phyloP scores from a whole-genome alignment of 495 filamentous ascomycete genomes.

The Neurospora terricola region DNA sequence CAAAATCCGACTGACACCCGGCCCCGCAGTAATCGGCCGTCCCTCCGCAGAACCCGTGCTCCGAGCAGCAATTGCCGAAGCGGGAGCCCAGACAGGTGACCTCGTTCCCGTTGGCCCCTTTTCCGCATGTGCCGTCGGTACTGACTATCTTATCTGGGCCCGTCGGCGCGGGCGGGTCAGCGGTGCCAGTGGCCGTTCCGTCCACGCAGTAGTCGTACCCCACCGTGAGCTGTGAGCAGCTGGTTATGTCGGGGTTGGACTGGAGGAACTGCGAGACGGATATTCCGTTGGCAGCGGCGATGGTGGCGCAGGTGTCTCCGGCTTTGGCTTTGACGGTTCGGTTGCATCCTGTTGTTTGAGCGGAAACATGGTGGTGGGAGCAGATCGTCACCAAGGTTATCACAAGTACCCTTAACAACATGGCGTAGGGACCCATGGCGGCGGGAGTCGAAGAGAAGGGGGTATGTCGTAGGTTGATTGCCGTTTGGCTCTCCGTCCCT shows the following conservation, averaged over 20 bases:
- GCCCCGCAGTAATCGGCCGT: constrained; percentile 27
- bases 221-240: constrained; percentile 13
- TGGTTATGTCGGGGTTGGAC: constrained; percentile 16
- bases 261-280: constrained; percentile 19
- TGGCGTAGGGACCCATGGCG: neutral
- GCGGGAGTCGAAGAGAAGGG: neutral
- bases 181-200: constrained; percentile 1
- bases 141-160: constrained; percentile 4
- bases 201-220: constrained; percentile 17
- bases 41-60: constrained; percentile 26
- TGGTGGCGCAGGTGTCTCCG: constrained; percentile 20
- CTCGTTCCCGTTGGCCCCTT: too few species aligned
- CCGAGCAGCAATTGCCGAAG: constrained; percentile 34
- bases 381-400: neutral
- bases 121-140: constrained; percentile 29
- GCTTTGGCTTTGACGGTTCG: constrained; percentile 11
- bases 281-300: constrained; percentile 15
- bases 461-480: neutral
- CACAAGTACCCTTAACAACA: neutral
- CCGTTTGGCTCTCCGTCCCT: neutral
- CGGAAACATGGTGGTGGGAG: neutral
- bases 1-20: constrained; percentile 29
- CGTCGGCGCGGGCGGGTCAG: neutral
- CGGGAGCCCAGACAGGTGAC: constrained; percentile 31
- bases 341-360: constrained; percentile 7